These are phyloP conservation scores for Aspergillus floridensis DNA, from an alignment of 2,329 filamentous ascomycete species.

Conservation along the genomic window DNA sequence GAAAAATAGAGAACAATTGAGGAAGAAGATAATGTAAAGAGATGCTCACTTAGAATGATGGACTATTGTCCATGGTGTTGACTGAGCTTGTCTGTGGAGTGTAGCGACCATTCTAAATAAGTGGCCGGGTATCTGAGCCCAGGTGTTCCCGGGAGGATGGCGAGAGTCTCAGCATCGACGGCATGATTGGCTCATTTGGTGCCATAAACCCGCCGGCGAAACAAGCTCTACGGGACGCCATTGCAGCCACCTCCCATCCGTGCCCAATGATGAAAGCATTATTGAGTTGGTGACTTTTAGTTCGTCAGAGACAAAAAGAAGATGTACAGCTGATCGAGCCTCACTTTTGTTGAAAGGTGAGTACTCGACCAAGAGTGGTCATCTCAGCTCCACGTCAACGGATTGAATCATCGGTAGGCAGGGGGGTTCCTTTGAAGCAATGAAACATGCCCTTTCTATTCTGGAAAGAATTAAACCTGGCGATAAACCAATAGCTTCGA, in stretches of 20 bases:
- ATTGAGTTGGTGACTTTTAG: neutral
- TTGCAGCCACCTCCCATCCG: neutral
- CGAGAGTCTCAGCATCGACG: neutral
- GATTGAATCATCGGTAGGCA: too few relatives aligned
- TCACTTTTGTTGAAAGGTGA: neutral
- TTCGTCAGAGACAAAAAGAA: neutral
- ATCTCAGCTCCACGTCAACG: neutral
- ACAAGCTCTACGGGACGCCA: constrained; percentile 6
- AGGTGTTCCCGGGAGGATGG: neutral
- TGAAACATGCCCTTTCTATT: too few relatives aligned
- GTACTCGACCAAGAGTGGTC: too few relatives aligned
- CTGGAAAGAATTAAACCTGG: too few relatives aligned
- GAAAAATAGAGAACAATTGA: neutral
- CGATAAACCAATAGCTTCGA: too few relatives aligned
- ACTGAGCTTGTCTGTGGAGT: neutral
- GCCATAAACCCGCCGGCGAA: constrained; percentile 1
- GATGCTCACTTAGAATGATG: neutral
- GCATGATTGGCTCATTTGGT: constrained; percentile 1
- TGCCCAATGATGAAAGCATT: neutral
- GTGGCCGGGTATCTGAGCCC: neutral
- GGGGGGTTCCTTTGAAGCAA: too few relatives aligned
- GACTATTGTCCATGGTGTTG: neutral
- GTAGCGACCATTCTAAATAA: neutral
- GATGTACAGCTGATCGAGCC: neutral
- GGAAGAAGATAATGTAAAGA: neutral